Base-by-base conservation (phyloP, 78 protist genomes). In the Mantamonas sphyraenae region DNA sequence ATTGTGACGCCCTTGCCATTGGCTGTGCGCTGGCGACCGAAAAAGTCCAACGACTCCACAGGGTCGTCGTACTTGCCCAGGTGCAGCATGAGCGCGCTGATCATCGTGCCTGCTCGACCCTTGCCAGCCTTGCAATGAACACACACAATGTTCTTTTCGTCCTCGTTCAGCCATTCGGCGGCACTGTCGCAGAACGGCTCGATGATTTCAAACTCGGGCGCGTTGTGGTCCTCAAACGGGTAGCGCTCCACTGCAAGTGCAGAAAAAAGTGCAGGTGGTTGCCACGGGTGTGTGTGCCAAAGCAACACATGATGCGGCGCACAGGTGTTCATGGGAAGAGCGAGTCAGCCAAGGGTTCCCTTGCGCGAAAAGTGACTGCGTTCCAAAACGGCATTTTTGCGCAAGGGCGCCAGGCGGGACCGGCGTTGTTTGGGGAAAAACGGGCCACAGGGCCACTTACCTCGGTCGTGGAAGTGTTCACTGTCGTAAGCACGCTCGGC, bases 1-100 rank as follows among this genome's bases (percentile, higher is more conserved):
- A 88, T 88, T 2, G 93, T 88, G 31, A 88, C 93, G 51, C 93
- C 93, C 69, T 84, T 34, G 20, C n/a, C n/a, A 66, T 82, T 82
- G 61, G 67, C 65, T 42, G 88, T 82, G 28, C 88, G 60, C 28
- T 51, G 26, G 65, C 83, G 83, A 24, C 81, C 88, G 42, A 77
- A 82, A 75, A 69, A 82, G 19, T 47, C 22, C 31, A 84, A 61
- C 28, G 89, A 64, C 14, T 68, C 82, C 53, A 77, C 77, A 3
- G 89, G 69, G 37, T 72, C 53, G 26, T 51, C 31, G 84, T 77
- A 74, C 78, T 59, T 47, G 20, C 75, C 73, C 39, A 68, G 68
- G 51, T 71, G 76, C 28, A 53, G 39, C 61, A 84, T 55, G 76
- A 71, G 76, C 51, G 79, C 68, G 62, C 84, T 73, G 62, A 79